Conservation (phyloP, 1,284 basidiomycete genomes). For the Veloboletus limbatus region DNA sequence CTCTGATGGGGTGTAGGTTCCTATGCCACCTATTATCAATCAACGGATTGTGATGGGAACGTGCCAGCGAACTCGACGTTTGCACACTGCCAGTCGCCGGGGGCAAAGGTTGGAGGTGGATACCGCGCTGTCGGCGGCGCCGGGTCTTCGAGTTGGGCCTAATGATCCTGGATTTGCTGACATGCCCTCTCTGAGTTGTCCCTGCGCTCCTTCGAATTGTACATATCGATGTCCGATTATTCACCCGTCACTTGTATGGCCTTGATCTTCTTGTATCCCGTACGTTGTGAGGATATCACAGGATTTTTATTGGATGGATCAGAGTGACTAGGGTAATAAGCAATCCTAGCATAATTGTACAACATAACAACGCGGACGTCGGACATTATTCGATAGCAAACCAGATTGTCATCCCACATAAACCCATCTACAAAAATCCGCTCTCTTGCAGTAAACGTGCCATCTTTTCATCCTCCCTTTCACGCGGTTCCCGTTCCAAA, state of each 20-base stretch:
- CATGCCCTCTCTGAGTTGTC: too few species aligned
- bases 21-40: slow-evolving; percentile 18
- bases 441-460: slow-evolving; percentile 84
- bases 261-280: background rate
- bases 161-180: too few species aligned
- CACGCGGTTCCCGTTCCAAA: slow-evolving; percentile 85
- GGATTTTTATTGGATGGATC: too few species aligned
- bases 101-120: slow-evolving; percentile 3
- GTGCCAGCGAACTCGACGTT: slow-evolving; percentile 8
- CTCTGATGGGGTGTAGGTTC: slow-evolving; percentile 7
- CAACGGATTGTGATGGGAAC: slow-evolving; percentile 23
- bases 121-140: background rate
- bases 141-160: background rate
- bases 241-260: background rate
- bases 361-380: slow-evolving; percentile 14
- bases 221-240: too few species aligned
- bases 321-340: slow-evolving; percentile 8
- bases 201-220: too few species aligned
- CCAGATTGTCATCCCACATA: background rate
- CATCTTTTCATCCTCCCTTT: slow-evolving; percentile 93
- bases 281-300: background rate
- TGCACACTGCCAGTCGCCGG: slow-evolving; percentile 13
- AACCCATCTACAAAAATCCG: slow-evolving; percentile 64
- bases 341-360: slow-evolving; percentile 24
- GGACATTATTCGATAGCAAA: background rate